These are phyloP conservation scores for Acanthamoeba healyi DNA, from an alignment of 208 protist genomes.

Conservation along the genomic window DNA sequence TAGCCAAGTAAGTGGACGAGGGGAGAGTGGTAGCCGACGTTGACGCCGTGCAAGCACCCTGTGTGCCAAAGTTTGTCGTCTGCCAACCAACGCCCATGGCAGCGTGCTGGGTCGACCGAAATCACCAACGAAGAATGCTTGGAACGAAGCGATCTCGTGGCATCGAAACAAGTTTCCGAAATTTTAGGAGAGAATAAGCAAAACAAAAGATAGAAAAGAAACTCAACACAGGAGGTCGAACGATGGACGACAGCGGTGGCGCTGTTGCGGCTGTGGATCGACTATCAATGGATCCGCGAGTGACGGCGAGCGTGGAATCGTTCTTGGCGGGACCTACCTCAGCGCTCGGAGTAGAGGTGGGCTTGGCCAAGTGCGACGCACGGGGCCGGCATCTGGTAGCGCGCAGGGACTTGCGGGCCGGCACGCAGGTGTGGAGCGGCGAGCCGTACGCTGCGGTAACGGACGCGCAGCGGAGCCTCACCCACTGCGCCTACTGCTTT, in stretches of 20 bases:
- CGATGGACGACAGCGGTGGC: no score
- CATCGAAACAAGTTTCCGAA: no score
- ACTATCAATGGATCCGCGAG: not conserved
- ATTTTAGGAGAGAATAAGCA: no score
- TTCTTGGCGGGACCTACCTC: not conserved
- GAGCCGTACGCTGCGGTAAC: constrained; percentile 24
- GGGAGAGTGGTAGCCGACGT: no score
- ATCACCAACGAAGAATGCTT: no score
- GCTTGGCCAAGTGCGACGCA: not conserved
- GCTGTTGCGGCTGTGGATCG: not conserved
- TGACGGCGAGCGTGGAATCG: not conserved
- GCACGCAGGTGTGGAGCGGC: not conserved
- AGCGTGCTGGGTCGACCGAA: no score
- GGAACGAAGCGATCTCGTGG: no score
- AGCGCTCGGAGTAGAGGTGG: not conserved
- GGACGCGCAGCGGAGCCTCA: constrained; percentile 12
- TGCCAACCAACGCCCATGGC: no score
- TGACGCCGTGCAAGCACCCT: no score
- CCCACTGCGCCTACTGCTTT: constrained; percentile 1
- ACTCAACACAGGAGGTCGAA: not conserved
- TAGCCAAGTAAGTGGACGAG: no score
- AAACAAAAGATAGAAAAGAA: no score
- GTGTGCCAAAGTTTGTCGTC: no score
- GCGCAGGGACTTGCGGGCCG: not conserved
- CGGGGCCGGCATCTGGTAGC: not conserved